These are phyloP conservation scores for Pascua guehoae DNA, from an alignment of 1,284 basidiomycete species.

Conservation along the genomic window DNA sequence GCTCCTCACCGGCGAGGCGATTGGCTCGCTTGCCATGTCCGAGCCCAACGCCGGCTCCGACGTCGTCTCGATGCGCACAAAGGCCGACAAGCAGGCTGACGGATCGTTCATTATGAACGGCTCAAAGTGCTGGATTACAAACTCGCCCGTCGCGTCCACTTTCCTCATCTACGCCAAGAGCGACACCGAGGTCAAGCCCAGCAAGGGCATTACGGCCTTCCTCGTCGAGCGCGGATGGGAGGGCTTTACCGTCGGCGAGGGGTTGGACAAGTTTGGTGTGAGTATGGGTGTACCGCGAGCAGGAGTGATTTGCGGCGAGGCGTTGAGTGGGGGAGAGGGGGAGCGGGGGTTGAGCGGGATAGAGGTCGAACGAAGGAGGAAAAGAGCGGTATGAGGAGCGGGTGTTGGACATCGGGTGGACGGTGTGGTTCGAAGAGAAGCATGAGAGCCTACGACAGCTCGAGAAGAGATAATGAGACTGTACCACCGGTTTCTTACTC, in stretches of 20 bases:
- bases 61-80: constrained; percentile 84
- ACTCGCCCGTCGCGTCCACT: constrained; percentile 83
- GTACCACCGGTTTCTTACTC: too few relatives aligned
- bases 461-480: too few relatives aligned
- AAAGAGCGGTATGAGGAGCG: too few relatives aligned
- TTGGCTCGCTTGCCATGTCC: constrained; percentile 91
- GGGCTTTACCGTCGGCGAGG: constrained; percentile 85
- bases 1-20: constrained; percentile 72
- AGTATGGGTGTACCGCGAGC: constrained; percentile 14
- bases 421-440: too few relatives aligned
- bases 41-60: constrained; percentile 88
- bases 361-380: too few relatives aligned
- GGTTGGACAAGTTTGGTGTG: constrained; percentile 85
- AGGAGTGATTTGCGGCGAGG: too few relatives aligned
- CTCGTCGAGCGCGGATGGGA: constrained; percentile 74
- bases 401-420: too few relatives aligned
- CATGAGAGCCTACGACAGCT: too few relatives aligned
- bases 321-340: too few relatives aligned
- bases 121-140: constrained; percentile 96
- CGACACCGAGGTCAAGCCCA: constrained; percentile 59
- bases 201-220: constrained; percentile 90
- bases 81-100: constrained; percentile 65
- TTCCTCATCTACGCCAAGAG: constrained; percentile 93
- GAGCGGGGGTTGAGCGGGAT: too few relatives aligned
- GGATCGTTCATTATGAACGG: constrained; percentile 79